phyloP scores from a whole-genome alignment of 73 alveolate species.

The Tetrahymena thermophila region DNA sequence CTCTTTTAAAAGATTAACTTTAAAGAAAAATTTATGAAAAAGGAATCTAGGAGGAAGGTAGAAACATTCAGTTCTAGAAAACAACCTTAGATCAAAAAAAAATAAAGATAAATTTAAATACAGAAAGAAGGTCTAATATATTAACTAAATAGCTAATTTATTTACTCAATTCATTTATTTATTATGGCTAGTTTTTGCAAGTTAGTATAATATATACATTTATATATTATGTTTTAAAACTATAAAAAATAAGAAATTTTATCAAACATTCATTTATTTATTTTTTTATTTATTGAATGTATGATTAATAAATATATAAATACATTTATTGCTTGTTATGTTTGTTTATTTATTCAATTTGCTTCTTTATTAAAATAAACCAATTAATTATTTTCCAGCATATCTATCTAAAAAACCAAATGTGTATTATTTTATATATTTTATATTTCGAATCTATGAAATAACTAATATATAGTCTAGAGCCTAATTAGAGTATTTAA shows the following conservation, averaged over 20 bases:
- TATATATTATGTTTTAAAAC: not conserved
- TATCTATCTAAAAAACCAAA: not conserved
- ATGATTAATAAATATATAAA: not conserved
- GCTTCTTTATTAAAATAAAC: not conserved
- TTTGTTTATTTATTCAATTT: not conserved
- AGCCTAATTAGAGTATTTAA: not conserved
- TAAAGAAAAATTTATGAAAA: not conserved
- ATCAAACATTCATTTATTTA: too few species aligned
- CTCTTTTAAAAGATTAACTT: too few species aligned
- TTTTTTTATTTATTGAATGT: not conserved
- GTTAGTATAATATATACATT: too few species aligned
- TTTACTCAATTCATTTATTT: too few species aligned
- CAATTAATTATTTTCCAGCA: not conserved
- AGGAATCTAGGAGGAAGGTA: not conserved
- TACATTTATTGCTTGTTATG: not conserved
- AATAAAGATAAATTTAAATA: not conserved
- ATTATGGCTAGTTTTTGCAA: not conserved
- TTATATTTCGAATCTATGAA: not conserved
- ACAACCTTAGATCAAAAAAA: not conserved
- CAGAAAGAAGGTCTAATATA: not conserved
- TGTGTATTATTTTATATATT: not conserved
- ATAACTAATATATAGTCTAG: not conserved
- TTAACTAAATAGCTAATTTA: too few species aligned
- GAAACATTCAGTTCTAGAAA: not conserved
- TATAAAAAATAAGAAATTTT: not conserved